phyloP scores from a whole-genome alignment of 768 basidiomycete genomes.

The button mushroom (Agaricus bisporus) region DNA sequence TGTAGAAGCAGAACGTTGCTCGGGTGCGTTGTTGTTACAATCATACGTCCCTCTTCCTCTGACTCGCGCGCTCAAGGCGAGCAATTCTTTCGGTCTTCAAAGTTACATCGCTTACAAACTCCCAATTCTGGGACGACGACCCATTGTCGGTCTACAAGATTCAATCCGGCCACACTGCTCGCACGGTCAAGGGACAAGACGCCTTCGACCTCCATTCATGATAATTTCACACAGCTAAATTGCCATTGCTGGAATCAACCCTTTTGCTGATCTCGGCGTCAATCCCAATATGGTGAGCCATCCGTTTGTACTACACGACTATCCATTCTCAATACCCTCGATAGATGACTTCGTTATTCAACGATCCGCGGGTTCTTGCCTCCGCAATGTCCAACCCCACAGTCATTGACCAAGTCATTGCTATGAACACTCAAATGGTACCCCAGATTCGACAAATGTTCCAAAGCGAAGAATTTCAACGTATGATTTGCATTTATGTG shows the following conservation, averaged over 20 bases:
- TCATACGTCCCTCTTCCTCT: too few species aligned
- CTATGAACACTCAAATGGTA: constrained; percentile 79
- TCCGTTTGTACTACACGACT: constrained; percentile 7
- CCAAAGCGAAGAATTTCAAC: constrained; percentile 67
- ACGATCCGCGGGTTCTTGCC: constrained; percentile 74
- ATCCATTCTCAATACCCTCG: constrained; percentile 1
- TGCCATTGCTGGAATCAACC: constrained; percentile 85
- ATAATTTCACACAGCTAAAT: constrained; percentile 82
- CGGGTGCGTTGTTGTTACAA: too few species aligned
- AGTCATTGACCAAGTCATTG: constrained; percentile 83
- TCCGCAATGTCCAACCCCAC: constrained; percentile 81
- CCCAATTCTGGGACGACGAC: constrained; percentile 80
- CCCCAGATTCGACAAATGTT: constrained; percentile 78
- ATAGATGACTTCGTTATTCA: constrained; percentile 83
- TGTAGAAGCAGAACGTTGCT: too few species aligned
- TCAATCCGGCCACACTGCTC: constrained; percentile 80
- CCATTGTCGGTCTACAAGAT: constrained; percentile 82
- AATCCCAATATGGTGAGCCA: constrained; percentile 90
- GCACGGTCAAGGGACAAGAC: constrained; percentile 85
- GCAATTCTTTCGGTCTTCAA: background rate
- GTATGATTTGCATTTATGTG: constrained; percentile 74
- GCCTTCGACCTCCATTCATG: constrained; percentile 37
- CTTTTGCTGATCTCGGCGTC: constrained; percentile 85
- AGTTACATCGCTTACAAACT: background rate
- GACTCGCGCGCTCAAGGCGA: constrained; percentile 68